A percentile compares a stretch with the other conserved stretches of the same genome.
phyloP scores from a whole-genome alignment of 2,329 filamentous ascomycete species.

The Colletotrichum sp. region DNA sequence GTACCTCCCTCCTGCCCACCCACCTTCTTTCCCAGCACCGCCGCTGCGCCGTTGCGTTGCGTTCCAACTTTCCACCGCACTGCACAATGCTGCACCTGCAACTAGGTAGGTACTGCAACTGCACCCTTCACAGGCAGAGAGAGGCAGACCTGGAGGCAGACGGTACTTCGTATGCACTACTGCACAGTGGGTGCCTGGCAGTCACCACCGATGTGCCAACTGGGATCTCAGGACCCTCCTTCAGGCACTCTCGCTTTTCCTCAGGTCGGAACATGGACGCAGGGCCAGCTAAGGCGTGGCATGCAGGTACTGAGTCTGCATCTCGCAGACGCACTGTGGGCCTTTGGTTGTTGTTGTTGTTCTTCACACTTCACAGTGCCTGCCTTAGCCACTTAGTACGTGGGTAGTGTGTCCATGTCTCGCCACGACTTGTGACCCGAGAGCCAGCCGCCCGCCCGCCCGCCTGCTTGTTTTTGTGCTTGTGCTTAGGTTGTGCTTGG shows the following conservation, averaged over 20 bases:
- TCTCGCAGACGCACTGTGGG: slow-evolving; percentile 6
- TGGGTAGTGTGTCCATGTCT: neutral
- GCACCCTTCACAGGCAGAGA: neutral
- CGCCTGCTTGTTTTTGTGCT: neutral
- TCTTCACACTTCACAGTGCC: slow-evolving; percentile 1
- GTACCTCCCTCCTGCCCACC: neutral
- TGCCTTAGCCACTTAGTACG: neutral
- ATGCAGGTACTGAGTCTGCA: slow-evolving; percentile 21
- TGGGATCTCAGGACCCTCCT: neutral
- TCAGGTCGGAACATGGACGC: slow-evolving; percentile 9
- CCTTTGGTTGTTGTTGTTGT: neutral
- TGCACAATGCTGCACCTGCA: neutral
- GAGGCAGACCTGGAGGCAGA: neutral
- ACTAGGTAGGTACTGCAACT: neutral
- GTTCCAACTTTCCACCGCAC: neutral
- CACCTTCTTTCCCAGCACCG: neutral
- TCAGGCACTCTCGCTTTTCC: neutral
- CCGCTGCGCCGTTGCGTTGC: neutral
- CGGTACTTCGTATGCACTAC: neutral
- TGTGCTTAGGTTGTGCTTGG: neutral
- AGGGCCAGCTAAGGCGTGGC: slow-evolving; percentile 17
- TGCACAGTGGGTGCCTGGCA: neutral
- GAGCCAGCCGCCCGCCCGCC: neutral
- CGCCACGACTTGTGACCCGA: neutral
- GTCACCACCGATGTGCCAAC: neutral